Evolutionary conservation across 2,329 filamentous ascomycete genomes (phyloP).

Genomic region (Cadophora gregata): DNA sequence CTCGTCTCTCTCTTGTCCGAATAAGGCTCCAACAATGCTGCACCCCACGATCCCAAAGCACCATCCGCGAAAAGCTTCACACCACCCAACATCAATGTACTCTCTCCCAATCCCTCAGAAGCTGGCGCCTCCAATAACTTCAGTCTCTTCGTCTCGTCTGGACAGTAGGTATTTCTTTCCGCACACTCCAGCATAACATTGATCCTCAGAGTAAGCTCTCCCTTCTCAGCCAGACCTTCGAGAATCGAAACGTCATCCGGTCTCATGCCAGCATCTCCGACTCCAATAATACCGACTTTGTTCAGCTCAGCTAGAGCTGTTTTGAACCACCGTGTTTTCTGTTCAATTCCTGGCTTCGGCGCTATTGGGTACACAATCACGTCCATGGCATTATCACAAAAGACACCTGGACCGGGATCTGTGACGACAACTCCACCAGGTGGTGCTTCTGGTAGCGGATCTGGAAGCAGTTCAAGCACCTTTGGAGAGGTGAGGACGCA

Average conservation of each 20-base stretch:
- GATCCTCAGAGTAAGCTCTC: slow-evolving; percentile 66
- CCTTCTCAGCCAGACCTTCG: slow-evolving; percentile 54
- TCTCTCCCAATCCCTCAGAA: slow-evolving; percentile 30
- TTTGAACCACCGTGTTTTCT: slow-evolving; percentile 60
- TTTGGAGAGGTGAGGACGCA: slow-evolving; percentile 72
- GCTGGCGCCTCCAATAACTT: slow-evolving; percentile 28
- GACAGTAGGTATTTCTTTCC: slow-evolving; percentile 68
- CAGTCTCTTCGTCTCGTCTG: slow-evolving; percentile 52
- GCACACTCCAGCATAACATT: slow-evolving; percentile 73
- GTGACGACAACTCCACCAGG: slow-evolving; percentile 69
- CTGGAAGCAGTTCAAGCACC: slow-evolving; percentile 65
- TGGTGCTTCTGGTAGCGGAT: slow-evolving; percentile 52
- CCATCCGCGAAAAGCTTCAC: slow-evolving; percentile 76
- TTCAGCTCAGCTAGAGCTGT: slow-evolving; percentile 68
- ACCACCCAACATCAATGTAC: slow-evolving; percentile 59
- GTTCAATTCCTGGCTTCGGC: slow-evolving; percentile 59
- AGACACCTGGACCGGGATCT: slow-evolving; percentile 68
- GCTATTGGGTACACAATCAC: slow-evolving; percentile 58
- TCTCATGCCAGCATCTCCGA: slow-evolving; percentile 70
- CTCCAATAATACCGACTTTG: slow-evolving; percentile 68
- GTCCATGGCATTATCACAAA: slow-evolving; percentile 77
- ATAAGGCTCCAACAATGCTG: slow-evolving; percentile 74
- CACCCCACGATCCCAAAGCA: slow-evolving; percentile 74
- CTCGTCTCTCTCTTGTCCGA: slow-evolving; percentile 64
- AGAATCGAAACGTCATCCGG: slow-evolving; percentile 61